Evolutionary conservation across 345 rosid genomes (phyloP), one percentile per base, ranked within the genome.

Genomic region (Syzygium grande): DNA sequence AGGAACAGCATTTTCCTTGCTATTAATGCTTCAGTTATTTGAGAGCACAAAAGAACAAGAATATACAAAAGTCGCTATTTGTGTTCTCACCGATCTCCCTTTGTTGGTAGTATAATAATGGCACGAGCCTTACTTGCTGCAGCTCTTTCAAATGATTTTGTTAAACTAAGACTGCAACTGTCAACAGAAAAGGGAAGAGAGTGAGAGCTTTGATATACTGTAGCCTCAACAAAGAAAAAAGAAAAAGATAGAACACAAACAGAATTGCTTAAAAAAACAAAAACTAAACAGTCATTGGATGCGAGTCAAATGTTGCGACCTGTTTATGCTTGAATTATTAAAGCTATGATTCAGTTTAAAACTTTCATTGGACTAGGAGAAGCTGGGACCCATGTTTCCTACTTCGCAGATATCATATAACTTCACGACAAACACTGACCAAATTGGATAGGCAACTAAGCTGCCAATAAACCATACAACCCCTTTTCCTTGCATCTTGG

Each of bases 131-230:
- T 93, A 88, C 86, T 87, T 73, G 99, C 99, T 16, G 99, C 98
- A 91, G 98, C 98, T 90, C 97, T 92, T 90, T 95, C 98, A 87
- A 94, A 97, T 89, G 99, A 95, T 91, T 93, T 96, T 79, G 99
- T 97, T 88, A 96, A 89, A 94, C 90, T 96, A 88, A 97, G 96
- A 92, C 95, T 94, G 92, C 99, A 97, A 94, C 99, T 97, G 96
- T 88, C 93, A 90, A 92, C 87, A 88, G 29, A 89, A 90, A 89
- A 90, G 59, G 87, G 5, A 77, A 15, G 12, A 43, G n/a, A 56
- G 58, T 25, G 83, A 73, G 83, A 73, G 49, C 38, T 73, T 73
- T 38, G 49, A 73, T 73, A 73, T 73, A 43, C 14, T 5, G 43
- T 38, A 38, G 49, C 83, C 49, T 38, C 83, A 38, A 73, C 83